Percentiles rank a stretch among this genome's conserved stretches.
Conservation (phyloP, 306 rosid genomes). For the Prunus salicina region DNA sequence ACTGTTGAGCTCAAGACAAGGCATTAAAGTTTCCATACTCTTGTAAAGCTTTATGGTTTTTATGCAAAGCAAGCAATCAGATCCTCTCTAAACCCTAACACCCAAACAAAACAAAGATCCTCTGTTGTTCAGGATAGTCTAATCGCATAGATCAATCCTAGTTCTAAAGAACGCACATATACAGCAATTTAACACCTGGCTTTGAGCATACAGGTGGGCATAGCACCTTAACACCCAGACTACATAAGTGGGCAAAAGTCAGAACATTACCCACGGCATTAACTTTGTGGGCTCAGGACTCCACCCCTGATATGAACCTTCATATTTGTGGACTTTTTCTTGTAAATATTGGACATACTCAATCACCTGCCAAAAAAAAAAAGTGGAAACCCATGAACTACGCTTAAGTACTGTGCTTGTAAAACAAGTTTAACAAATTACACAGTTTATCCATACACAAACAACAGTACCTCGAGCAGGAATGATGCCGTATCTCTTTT, state of each 20-base stretch:
- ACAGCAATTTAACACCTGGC: neutral
- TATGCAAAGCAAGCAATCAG: neutral
- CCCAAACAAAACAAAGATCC: neutral
- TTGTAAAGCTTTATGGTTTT: neutral
- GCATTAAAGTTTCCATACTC: neutral
- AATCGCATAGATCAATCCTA: neutral
- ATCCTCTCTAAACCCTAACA: too few species aligned
- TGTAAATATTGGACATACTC: slow-evolving; percentile 93
- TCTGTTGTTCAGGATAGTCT: neutral
- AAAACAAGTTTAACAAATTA: slow-evolving; percentile 1
- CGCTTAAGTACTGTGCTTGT: neutral
- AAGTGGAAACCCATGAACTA: neutral
- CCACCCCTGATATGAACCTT: slow-evolving; percentile 92
- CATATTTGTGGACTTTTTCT: slow-evolving; percentile 78
- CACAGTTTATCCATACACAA: neutral
- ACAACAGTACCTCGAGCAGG: slow-evolving; percentile 72
- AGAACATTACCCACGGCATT: slow-evolving; percentile 86
- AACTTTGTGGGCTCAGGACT: slow-evolving; percentile 79
- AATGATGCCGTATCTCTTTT: slow-evolving; percentile 97
- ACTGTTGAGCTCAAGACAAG: neutral
- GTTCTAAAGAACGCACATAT: neutral
- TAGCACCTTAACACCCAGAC: neutral
- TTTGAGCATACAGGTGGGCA: neutral
- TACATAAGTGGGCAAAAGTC: neutral
- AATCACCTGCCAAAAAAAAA: slow-evolving; percentile 59